Evolutionary conservation across 1,139 yeast species (phyloP), one percentile per base, ranked within the genome.

Genomic region (Candida tropicalis): DNA sequence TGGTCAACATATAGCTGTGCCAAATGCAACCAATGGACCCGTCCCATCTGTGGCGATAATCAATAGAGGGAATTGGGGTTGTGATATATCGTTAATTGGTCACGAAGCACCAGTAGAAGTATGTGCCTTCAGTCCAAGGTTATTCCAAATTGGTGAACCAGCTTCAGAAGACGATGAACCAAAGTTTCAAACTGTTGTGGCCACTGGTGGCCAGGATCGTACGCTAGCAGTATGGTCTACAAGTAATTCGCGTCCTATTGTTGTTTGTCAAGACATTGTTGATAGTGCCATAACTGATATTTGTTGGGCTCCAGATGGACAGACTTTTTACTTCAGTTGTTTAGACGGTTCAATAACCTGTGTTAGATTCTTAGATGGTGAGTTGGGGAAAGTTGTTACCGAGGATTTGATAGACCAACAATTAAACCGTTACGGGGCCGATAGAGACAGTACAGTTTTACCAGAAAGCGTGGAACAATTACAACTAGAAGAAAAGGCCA

Each of bases 21-120:
- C 99, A 0, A 95, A 93, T 63, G 97, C 99, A 1, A 89, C 96
- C 8, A 93, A 95, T 62, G 98, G 98, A 0, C 97, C 97, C 0
- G 95, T 93, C 0, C 82, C 96, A 1, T 84, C 97, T 0, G 93
- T 90, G 5, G 93, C 91, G 0, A 81, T 93, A 27, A 82, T 93
- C 23, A 86, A 87, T 52, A 75, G 99, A 65, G 99, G 98, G 22
- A 84, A 78, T 41, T 95, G 99, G 99, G 91, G 85, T 38, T 76
- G 90, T 9, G 95, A 88, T 49, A 77, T 91, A 39, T 84, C 95
- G 44, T 74, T 93, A 38, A 87, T 95, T 38, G 99, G 99, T 1
- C 99, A 93, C 59, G 97, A 91, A 53, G 90, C 96, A 1, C 98
- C 99, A 0, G 88, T 96, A 52, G 99, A 95, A 62, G 98, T 91